Evolutionary conservation across 208 protist genomes (phyloP).

Genomic region (Trypanosoma avium): DNA sequence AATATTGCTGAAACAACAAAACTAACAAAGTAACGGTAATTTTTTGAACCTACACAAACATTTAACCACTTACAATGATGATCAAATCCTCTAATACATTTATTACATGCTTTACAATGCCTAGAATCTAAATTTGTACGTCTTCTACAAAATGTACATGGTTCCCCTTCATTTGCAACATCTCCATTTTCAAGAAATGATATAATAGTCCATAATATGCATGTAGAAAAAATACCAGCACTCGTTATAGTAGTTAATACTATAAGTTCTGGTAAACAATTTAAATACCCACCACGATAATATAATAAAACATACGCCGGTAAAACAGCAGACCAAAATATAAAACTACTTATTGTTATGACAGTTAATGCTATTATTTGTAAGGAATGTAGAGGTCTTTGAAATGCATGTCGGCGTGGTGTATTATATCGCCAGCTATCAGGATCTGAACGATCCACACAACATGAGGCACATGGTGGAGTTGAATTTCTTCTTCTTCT

Average conservation of each 20-base stretch:
- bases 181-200: slow-evolving; percentile 72
- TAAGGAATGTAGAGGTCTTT: slow-evolving; percentile 63
- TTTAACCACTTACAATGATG: slow-evolving; percentile 94
- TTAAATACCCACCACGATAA: slow-evolving; percentile 21
- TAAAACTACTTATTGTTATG: slow-evolving; percentile 34
- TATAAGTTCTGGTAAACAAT: slow-evolving; percentile 50
- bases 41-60: slow-evolving; percentile 79
- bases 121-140: slow-evolving; percentile 57
- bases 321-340: slow-evolving; percentile 53
- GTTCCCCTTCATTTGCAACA: slow-evolving; percentile 44
- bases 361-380: slow-evolving; percentile 59
- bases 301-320: slow-evolving; percentile 48
- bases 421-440: slow-evolving; percentile 49
- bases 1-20: slow-evolving; percentile 39
- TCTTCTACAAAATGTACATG: slow-evolving; percentile 64
- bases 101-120: slow-evolving; percentile 91
- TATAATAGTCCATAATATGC: slow-evolving; percentile 32
- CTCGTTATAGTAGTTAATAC: slow-evolving; percentile 29
- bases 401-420: slow-evolving; percentile 57
- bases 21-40: slow-evolving; percentile 78
- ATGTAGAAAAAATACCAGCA: slow-evolving; percentile 22
- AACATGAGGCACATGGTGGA: slow-evolving; percentile 52
- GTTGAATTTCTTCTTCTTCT: not conserved
- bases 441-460: slow-evolving; percentile 47
- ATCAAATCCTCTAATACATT: slow-evolving; percentile 87